These are phyloP conservation scores for Megacollybia platyphylla DNA, from an alignment of 1,284 basidiomycete species.

Conservation along the genomic window DNA sequence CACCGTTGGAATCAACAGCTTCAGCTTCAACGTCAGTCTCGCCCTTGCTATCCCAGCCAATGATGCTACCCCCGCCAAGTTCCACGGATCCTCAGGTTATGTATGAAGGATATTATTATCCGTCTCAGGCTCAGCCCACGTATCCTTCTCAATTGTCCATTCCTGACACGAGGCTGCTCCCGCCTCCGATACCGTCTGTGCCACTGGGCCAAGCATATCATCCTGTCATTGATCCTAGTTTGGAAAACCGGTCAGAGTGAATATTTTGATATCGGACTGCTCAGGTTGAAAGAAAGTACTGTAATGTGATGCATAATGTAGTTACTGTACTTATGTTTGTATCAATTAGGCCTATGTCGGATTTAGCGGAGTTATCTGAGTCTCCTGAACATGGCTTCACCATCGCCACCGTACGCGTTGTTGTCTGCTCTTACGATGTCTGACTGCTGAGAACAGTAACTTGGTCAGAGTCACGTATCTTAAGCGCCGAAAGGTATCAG, in stretches of 20 bases:
- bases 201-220: slow-evolving; percentile 13
- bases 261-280: background rate
- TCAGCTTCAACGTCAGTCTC: background rate
- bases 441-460: too few species aligned
- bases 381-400: background rate
- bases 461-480: background rate
- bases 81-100: background rate
- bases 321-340: background rate
- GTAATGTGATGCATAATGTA: background rate
- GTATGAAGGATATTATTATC: background rate
- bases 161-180: background rate
- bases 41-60: too few species aligned
- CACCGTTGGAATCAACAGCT: background rate
- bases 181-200: background rate
- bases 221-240: slow-evolving; percentile 25
- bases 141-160: background rate
- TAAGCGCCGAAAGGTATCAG: background rate
- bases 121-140: background rate
- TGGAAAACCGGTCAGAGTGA: slow-evolving; percentile 11
- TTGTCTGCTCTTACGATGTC: background rate
- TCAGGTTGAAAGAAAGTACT: background rate
- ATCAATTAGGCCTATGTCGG: too few species aligned
- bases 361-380: too few species aligned
- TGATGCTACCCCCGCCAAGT: background rate
- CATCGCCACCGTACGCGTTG: background rate